These are phyloP conservation scores for Desmodesmus armatus DNA, from an alignment of 139 green algal species.

Conservation along the genomic window DNA sequence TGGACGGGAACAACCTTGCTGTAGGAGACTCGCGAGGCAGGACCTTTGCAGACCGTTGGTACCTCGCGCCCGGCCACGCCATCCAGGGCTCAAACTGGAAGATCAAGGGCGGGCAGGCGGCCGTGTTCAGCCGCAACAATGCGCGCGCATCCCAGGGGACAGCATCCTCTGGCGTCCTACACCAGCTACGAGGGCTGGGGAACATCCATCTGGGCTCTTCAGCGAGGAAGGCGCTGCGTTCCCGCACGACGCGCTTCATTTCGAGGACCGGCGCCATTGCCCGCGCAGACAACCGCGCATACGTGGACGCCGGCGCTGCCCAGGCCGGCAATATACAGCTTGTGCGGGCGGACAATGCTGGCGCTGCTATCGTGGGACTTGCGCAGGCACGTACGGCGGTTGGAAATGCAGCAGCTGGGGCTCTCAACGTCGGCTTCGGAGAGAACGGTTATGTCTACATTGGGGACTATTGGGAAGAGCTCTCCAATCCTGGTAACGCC, in stretches of 20 bases:
- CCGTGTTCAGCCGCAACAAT: background rate
- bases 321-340: background rate
- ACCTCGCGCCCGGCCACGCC: constrained; percentile 30
- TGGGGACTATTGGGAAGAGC: constrained; percentile 25
- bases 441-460: background rate
- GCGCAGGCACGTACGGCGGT: constrained; percentile 7
- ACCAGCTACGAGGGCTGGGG: background rate
- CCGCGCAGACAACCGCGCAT: background rate
- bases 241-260: background rate
- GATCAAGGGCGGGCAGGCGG: background rate
- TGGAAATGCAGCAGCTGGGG: constrained; percentile 1
- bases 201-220: no score
- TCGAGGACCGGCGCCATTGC: background rate
- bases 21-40: background rate
- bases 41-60: background rate
- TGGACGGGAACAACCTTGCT: background rate
- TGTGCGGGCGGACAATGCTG: background rate
- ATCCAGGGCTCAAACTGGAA: background rate
- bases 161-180: background rate
- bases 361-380: background rate
- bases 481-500: background rate
- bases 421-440: background rate
- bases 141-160: background rate
- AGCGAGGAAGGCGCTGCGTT: background rate
- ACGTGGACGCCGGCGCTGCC: background rate